phyloP scores from a whole-genome alignment of 2,329 filamentous ascomycete genomes.

The Colletotrichum tofieldiae region DNA sequence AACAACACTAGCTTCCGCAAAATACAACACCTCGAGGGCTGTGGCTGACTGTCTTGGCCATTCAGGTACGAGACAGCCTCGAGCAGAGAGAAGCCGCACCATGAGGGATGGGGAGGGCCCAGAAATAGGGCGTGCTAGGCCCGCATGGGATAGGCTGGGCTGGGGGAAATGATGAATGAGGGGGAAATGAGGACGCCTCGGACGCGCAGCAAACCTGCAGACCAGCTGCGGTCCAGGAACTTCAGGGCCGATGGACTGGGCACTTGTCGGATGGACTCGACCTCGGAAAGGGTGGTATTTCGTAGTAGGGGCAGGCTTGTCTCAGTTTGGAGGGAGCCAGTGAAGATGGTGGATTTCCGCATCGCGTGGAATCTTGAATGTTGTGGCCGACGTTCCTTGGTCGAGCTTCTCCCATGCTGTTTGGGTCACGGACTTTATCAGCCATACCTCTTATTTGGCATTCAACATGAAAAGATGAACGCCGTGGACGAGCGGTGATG shows the following conservation, averaged over 20 bases:
- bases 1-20: neutral
- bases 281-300: neutral
- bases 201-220: slow-evolving; percentile 18
- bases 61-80: neutral
- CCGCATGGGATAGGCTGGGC: slow-evolving; percentile 13
- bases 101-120: neutral
- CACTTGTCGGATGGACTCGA: neutral
- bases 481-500: neutral
- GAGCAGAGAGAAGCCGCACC: neutral
- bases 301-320: neutral
- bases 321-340: neutral
- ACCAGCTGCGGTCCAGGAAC: neutral
- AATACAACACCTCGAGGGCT: neutral
- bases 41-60: slow-evolving; percentile 17
- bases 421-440: neutral
- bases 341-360: neutral
- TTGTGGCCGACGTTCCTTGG: neutral
- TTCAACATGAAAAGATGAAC: no score
- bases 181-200: slow-evolving; percentile 33
- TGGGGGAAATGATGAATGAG: slow-evolving; percentile 28
- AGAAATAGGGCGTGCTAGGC: slow-evolving; percentile 13
- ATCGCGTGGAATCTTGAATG: neutral
- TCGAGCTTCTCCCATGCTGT: neutral
- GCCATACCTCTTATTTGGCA: neutral
- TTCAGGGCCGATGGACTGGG: neutral